Evolutionary conservation across 2,329 filamentous ascomycete genomes (phyloP), one percentile per base, ranked within the genome.

Genomic region (Fusarium albosuccineum): DNA sequence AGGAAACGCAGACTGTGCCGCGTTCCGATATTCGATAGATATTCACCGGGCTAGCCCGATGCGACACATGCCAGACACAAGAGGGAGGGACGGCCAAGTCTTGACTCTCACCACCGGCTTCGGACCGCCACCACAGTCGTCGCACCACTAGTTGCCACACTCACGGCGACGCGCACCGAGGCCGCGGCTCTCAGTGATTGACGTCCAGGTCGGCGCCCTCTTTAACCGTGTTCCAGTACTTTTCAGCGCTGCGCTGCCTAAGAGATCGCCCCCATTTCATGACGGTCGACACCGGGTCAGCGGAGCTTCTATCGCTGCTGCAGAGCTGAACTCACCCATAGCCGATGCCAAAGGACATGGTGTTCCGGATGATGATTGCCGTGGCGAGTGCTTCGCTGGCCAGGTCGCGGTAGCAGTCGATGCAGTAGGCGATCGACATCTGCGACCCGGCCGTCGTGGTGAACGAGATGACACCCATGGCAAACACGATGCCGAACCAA

Each of bases 201-300:
- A 55, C 30, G 7, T 48, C 42, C 2, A 48, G 26, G 48, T 46
- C 52, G 2, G 41, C 42, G n/a, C 52, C 52, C 22, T 46, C 30
- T 33, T 55, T 55, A 17, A 55, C 41, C 11, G 22, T 46, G 33
- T 55, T 48, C 52, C 52, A 55, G 33, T 50, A 37, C 33, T 45
- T 55, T 27, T 55, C 51, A 2, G 74, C 40, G 44, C 55, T 58
- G 34, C 37, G 17, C 36, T 58, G 16, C 34, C 55, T 29, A 13
- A 58, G 46, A 13, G 45, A 16, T 11, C 37, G 44, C 11, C 37
- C 46, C 36, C 44, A 52, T 13, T 40, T 36, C 29, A 58, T 58
- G 1, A 58, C 13, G n/a, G 39, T 52, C 13, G 36, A 13, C 27
- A 1, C 34, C 36, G 16, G 14, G 55, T 52, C 13, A 58, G 46